Conservation (phyloP, 148 eudicot genomes). For the Persicaria maculosa region DNA sequence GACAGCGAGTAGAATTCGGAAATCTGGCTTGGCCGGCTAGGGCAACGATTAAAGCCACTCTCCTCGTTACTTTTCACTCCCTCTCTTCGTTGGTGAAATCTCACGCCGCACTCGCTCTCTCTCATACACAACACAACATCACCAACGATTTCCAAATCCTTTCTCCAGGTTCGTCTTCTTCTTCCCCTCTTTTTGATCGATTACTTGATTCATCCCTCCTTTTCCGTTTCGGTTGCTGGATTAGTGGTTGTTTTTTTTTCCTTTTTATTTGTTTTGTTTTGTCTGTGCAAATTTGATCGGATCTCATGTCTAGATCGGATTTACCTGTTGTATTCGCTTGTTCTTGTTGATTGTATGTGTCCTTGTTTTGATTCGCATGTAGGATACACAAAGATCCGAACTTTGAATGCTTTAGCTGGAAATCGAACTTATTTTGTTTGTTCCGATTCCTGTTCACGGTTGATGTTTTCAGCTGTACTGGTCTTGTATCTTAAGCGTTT, state of each 20-base stretch:
- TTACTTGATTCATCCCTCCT: not conserved
- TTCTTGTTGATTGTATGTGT: not conserved
- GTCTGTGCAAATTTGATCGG: not conserved
- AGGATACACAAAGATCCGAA: not conserved
- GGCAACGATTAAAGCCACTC: not conserved
- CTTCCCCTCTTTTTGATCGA: not conserved
- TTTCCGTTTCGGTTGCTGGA: not conserved
- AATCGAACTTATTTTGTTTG: not conserved
- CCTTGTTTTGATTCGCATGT: not conserved
- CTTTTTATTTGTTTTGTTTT: not conserved
- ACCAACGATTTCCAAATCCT: not conserved
- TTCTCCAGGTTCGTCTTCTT: constrained; percentile 1
- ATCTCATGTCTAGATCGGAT: not conserved
- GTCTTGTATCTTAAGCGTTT: too few species aligned
- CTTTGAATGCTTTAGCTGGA: not conserved
- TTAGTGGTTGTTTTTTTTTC: too few species aligned
- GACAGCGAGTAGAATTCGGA: not conserved
- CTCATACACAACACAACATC: not conserved
- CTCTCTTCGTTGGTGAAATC: not conserved
- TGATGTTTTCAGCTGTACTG: not conserved
- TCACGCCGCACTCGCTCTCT: constrained; percentile 2
- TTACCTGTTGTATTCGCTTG: not conserved
- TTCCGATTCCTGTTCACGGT: not conserved
- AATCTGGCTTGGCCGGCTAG: not conserved
- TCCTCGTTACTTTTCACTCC: not conserved